Percentiles rank a stretch among this genome's conserved stretches.
phyloP scores from a whole-genome alignment of 352 stramenopile genomes.

The Phytopythium helicoides region DNA sequence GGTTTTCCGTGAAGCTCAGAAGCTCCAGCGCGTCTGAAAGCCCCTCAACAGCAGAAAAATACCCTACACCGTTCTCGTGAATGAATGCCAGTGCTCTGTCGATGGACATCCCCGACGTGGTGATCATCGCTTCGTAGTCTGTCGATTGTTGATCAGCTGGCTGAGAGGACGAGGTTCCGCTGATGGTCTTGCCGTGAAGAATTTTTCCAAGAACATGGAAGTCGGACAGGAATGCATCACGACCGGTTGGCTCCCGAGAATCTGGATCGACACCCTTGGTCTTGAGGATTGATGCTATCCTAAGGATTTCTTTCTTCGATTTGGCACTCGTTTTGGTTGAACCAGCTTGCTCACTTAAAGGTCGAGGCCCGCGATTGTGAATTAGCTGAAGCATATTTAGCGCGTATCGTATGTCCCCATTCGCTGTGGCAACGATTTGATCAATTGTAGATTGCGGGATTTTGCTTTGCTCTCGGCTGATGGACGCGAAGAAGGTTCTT shows the following conservation, averaged over 20 bases:
- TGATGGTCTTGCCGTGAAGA: conserved; percentile 56
- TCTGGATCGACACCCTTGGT: not conserved
- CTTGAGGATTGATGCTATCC: not conserved
- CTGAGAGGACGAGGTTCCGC: conserved; percentile 17
- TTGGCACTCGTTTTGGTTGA: conserved; percentile 6
- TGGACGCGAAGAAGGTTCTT: conserved; percentile 54
- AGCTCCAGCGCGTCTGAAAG: conserved; percentile 53
- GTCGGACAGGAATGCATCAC: conserved; percentile 79
- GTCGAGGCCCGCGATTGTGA: conserved; percentile 10
- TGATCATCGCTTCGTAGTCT: conserved; percentile 50
- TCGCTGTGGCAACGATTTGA: conserved; percentile 54
- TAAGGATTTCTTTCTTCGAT: not conserved
- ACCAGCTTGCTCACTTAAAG: not conserved
- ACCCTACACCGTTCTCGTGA: conserved; percentile 68
- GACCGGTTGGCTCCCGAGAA: conserved; percentile 12
- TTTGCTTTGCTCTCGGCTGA: conserved; percentile 27
- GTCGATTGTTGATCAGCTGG: conserved; percentile 9
- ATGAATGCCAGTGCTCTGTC: conserved; percentile 63
- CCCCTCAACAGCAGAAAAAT: conserved; percentile 78
- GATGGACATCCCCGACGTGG: conserved; percentile 49
- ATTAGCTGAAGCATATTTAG: conserved; percentile 74
- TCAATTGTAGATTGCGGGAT: conserved; percentile 30
- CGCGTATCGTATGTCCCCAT: conserved; percentile 77
- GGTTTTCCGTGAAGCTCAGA: conserved; percentile 68
- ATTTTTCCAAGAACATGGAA: conserved; percentile 82